Evolutionary conservation across 768 basidiomycete genomes (phyloP).

Genomic region (Rhodocollybia butyracea): DNA sequence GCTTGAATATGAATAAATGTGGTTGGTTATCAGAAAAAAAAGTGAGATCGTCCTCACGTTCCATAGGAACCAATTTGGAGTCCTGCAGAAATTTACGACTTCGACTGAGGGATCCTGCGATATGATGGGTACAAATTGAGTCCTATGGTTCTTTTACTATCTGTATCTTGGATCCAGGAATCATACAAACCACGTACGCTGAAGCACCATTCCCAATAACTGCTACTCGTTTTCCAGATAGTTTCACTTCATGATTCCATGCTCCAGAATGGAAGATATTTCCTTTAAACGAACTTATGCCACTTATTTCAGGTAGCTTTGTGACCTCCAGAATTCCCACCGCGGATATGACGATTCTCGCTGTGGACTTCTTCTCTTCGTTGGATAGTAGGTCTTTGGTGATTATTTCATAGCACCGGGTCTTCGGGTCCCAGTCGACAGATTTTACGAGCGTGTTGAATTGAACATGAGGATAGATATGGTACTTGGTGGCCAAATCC

Average conservation of each 20-base stretch:
- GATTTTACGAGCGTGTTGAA: slow-evolving; percentile 28
- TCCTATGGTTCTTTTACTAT: background rate
- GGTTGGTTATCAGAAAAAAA: background rate
- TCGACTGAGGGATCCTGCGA: background rate
- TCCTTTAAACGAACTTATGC: slow-evolving; percentile 28
- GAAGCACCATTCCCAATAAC: slow-evolving; percentile 23
- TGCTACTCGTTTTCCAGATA: slow-evolving; percentile 30
- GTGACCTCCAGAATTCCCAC: slow-evolving; percentile 26
- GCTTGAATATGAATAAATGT: background rate
- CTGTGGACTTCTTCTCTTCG: slow-evolving; percentile 15
- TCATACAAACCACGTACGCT: background rate
- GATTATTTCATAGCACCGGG: slow-evolving; percentile 22
- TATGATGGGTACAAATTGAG: background rate
- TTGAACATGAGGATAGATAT: slow-evolving; percentile 19
- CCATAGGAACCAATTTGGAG: slow-evolving; percentile 57
- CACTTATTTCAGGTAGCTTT: slow-evolving; percentile 20
- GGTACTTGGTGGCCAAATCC: slow-evolving; percentile 24
- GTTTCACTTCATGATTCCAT: slow-evolving; percentile 27
- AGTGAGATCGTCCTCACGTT: slow-evolving; percentile 23
- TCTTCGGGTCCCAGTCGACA: slow-evolving; percentile 25
- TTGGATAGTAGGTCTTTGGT: slow-evolving; percentile 15
- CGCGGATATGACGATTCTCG: slow-evolving; percentile 31
- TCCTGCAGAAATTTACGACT: slow-evolving; percentile 1
- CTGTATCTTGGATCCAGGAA: background rate
- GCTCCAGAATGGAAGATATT: slow-evolving; percentile 29